These are phyloP conservation scores for Ottelia alismoides DNA, from an alignment of 106 monocot species.

Conservation along the genomic window DNA sequence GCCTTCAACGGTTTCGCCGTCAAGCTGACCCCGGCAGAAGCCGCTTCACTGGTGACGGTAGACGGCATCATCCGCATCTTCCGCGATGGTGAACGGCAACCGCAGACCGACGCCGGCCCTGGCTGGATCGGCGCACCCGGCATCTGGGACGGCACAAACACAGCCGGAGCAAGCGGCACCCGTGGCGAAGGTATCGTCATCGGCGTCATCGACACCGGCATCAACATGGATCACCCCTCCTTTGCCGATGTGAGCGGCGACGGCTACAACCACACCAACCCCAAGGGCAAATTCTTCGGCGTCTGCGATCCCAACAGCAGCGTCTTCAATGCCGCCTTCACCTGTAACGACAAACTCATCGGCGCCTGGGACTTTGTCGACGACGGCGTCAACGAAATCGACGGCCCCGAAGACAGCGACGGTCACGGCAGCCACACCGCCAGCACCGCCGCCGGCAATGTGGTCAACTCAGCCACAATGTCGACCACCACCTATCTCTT, in stretches of 20 bases:
- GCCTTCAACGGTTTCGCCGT: too few relatives aligned
- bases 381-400: too few relatives aligned
- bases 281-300: conserved; percentile 21
- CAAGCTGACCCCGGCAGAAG: too few relatives aligned
- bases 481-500: background rate
- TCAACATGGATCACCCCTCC: conserved; percentile 22
- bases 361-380: background rate
- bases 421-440: background rate
- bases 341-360: conserved; percentile 3
- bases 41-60: too few relatives aligned
- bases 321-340: too few relatives aligned
- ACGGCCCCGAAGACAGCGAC: background rate
- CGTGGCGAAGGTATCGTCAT: conserved; percentile 30
- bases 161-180: too few relatives aligned
- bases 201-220: conserved; percentile 31
- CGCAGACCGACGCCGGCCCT: conserved; percentile 42
- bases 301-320: background rate
- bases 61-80: too few relatives aligned
- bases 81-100: too few relatives aligned
- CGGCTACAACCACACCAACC: conserved; percentile 8
- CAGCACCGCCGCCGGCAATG: background rate
- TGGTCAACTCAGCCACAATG: background rate
- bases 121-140: conserved; percentile 14
- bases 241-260: too few relatives aligned
- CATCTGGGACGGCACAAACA: conserved; percentile 12